These are phyloP conservation scores for Tremella fuciformis DNA, from an alignment of 768 basidiomycete species.

Conservation along the genomic window DNA sequence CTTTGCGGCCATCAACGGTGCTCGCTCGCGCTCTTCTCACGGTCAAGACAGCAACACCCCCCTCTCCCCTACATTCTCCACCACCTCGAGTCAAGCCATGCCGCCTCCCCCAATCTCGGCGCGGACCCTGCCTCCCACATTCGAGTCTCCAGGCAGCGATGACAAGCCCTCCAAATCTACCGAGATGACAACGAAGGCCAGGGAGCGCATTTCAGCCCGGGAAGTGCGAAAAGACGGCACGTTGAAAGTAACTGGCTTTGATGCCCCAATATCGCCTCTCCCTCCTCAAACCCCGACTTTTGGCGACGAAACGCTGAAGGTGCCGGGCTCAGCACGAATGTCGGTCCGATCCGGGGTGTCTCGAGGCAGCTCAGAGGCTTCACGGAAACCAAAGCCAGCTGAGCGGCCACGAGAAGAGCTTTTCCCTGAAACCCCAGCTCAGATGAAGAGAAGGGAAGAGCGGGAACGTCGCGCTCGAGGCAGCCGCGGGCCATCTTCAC, in stretches of 20 bases:
- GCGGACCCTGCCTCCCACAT: background rate
- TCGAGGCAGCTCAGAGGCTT: slow-evolving; percentile 10
- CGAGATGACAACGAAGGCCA: slow-evolving; percentile 9
- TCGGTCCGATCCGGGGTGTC: slow-evolving; percentile 5
- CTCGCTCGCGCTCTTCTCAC: slow-evolving; percentile 21
- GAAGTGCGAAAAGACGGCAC: slow-evolving; percentile 29
- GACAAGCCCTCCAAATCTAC: slow-evolving; percentile 24
- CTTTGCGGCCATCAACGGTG: slow-evolving; percentile 4
- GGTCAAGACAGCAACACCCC: slow-evolving; percentile 38
- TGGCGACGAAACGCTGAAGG: slow-evolving; percentile 7
- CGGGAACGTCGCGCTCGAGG: slow-evolving; percentile 24
- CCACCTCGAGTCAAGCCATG: slow-evolving; percentile 14
- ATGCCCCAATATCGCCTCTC: slow-evolving; percentile 34
- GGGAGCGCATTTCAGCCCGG: slow-evolving; percentile 8
- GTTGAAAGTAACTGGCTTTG: slow-evolving; percentile 41
- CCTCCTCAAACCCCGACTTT: slow-evolving; percentile 18
- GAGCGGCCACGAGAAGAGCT: slow-evolving; percentile 42
- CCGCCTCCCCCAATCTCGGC: slow-evolving; percentile 4
- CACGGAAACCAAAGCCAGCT: slow-evolving; percentile 29
- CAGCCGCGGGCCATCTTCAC: slow-evolving; percentile 7
- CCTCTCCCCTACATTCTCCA: slow-evolving; percentile 36
- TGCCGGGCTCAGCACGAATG: slow-evolving; percentile 11
- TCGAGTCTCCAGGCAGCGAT: slow-evolving; percentile 5
- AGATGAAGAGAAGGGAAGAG: slow-evolving; percentile 44
- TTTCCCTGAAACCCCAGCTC: slow-evolving; percentile 49